Evolutionary conservation across 768 basidiomycete genomes (phyloP).

Genomic region (Leccinum subtestaceum): DNA sequence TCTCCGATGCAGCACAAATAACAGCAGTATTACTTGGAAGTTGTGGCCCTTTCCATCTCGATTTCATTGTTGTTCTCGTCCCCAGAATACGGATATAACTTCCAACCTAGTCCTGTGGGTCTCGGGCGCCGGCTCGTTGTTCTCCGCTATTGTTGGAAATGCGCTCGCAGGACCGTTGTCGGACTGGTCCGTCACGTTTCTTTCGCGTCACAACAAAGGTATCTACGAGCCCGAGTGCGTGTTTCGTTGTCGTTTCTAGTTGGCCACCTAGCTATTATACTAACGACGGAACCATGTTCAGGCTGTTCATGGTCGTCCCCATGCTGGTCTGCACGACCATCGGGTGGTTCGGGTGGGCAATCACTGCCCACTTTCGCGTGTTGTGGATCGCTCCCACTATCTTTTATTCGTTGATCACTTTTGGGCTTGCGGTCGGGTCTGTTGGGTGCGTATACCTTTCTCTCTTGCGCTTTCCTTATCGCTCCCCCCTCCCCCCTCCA

Average conservation of each 20-base stretch:
- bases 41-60: not conserved
- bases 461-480: not conserved
- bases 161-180: not conserved
- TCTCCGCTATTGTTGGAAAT: not conserved
- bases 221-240: not conserved
- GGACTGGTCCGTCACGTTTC: not conserved
- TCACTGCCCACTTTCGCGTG: not conserved
- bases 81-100: not conserved
- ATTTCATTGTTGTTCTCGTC: not conserved
- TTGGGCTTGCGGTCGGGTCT: not conserved
- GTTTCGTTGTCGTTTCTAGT: not conserved
- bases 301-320: not conserved
- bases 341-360: not conserved
- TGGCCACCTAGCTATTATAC: not conserved
- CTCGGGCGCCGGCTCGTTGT: not conserved
- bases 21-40: not conserved
- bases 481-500: too few species aligned
- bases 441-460: not conserved
- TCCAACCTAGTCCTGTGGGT: not conserved
- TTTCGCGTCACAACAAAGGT: not conserved
- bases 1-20: not conserved
- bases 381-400: not conserved
- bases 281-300: not conserved
- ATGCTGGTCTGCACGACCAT: not conserved
- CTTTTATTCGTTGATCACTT: not conserved